These are phyloP conservation scores for Trichoderma gracile DNA, from an alignment of 2,329 filamentous ascomycete genomes.

Conservation along the genomic window DNA sequence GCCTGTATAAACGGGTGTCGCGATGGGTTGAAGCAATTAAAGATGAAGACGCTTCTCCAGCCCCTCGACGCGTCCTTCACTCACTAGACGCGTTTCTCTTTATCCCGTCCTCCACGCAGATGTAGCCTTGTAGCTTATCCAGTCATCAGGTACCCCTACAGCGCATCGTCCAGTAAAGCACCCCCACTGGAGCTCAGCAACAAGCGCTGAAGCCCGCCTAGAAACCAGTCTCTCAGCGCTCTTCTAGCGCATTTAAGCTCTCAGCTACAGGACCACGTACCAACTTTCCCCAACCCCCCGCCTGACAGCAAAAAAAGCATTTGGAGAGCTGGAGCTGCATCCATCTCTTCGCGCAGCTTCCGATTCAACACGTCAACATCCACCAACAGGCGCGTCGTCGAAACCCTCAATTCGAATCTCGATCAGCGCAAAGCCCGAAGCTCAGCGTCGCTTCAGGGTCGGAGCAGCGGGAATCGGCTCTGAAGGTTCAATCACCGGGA, in stretches of 20 bases:
- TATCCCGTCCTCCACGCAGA: too few relatives aligned
- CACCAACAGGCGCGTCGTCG: slow-evolving; percentile 24
- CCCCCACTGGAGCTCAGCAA: slow-evolving; percentile 19
- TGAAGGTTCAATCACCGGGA: not conserved
- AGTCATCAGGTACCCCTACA: not conserved
- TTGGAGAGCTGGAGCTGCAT: too few relatives aligned
- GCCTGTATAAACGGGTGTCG: not conserved
- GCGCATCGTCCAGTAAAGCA: slow-evolving; percentile 16
- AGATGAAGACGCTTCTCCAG: not conserved
- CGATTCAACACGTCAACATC: slow-evolving; percentile 29
- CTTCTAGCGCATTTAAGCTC: slow-evolving; percentile 2
- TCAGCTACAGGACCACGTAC: not conserved
- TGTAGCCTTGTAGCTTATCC: too few relatives aligned
- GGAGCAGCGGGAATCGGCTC: not conserved
- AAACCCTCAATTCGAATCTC: slow-evolving; percentile 13
- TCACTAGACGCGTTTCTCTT: slow-evolving; percentile 7
- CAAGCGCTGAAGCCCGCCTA: slow-evolving; percentile 17
- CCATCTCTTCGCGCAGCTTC: not conserved
- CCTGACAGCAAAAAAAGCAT: not conserved
- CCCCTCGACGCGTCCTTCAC: slow-evolving; percentile 33
- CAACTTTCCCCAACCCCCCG: slow-evolving; percentile 2
- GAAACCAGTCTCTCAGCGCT: slow-evolving; percentile 2
- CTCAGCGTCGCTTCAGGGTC: slow-evolving; percentile 13
- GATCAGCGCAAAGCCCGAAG: slow-evolving; percentile 21
- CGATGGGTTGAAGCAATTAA: not conserved